Percentiles rank a stretch among this genome's conserved stretches.
Conservation (phyloP, 495 filamentous ascomycete genomes). For the Platismatia glauca region DNA sequence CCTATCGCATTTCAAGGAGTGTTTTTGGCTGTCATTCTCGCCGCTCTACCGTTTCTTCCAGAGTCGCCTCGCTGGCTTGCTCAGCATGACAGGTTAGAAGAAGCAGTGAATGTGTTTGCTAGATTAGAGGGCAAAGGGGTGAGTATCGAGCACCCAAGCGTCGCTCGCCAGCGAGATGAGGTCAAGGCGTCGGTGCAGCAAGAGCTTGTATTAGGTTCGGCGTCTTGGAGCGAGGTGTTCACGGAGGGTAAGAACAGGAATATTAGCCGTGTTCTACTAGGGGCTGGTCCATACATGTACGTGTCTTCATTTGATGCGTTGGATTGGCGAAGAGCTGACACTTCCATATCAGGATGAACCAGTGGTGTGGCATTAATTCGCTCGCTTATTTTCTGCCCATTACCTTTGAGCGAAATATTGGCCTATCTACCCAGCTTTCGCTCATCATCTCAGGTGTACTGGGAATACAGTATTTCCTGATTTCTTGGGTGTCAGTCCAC, state of each 20-base stretch:
- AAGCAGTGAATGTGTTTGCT: constrained; percentile 50
- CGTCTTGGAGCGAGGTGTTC: constrained; percentile 23
- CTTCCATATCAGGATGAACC: constrained; percentile 13
- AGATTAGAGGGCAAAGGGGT: constrained; percentile 48
- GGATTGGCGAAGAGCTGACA: not conserved
- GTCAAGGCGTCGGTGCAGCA: constrained; percentile 20
- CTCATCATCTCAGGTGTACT: constrained; percentile 20
- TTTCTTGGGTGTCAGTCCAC: constrained; percentile 22
- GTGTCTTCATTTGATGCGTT: not conserved
- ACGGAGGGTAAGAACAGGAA: constrained; percentile 21
- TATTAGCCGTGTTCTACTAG: constrained; percentile 21
- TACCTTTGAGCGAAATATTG: constrained; percentile 23
- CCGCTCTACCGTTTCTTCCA: constrained; percentile 47
- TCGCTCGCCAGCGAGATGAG: constrained; percentile 19
- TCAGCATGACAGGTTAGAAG: constrained; percentile 35
- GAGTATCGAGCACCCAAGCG: constrained; percentile 40
- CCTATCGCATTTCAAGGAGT: constrained; percentile 25
- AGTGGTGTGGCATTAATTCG: constrained; percentile 23
- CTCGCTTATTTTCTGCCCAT: constrained; percentile 20
- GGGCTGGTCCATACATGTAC: constrained; percentile 21
- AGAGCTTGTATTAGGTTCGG: constrained; percentile 14
- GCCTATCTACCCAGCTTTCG: constrained; percentile 17
- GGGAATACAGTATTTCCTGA: constrained; percentile 21
- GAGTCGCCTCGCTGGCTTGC: constrained; percentile 46
- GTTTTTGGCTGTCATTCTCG: constrained; percentile 36